Conservation (phyloP, 352 stramenopile species). For the Phytophthora pisi region DNA sequence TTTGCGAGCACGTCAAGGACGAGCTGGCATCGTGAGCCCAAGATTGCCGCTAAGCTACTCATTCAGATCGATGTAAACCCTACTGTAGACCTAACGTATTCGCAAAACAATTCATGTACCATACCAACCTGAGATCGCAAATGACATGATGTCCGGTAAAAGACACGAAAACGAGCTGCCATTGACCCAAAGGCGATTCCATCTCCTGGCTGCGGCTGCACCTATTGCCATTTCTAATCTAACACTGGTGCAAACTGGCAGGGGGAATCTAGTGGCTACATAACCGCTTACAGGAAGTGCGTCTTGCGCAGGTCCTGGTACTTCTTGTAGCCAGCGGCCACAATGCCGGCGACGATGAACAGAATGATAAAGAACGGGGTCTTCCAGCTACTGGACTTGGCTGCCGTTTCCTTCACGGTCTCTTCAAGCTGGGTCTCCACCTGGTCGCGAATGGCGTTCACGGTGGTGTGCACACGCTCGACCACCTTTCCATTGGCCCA, state of each 20-base stretch:
- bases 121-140: conserved; percentile 2
- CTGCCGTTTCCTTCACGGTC: conserved; percentile 75
- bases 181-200: conserved; percentile 24
- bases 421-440: conserved; percentile 71
- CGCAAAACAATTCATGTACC: conserved; percentile 31
- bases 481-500: conserved; percentile 68
- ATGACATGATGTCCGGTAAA: conserved; percentile 5
- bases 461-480: conserved; percentile 60
- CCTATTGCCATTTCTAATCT: conserved; percentile 32
- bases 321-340: conserved; percentile 82
- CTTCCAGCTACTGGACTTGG: conserved; percentile 81
- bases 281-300: conserved; percentile 72
- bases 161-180: conserved; percentile 32
- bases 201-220: conserved; percentile 30
- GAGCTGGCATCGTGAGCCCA: conserved; percentile 16
- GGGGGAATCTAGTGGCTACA: conserved; percentile 8
- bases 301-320: conserved; percentile 90
- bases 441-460: conserved; percentile 67
- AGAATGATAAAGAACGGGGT: conserved; percentile 83
- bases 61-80: conserved; percentile 18
- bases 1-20: conserved; percentile 57
- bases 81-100: conserved; percentile 5
- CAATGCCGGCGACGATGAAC: conserved; percentile 62
- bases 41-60: background rate
- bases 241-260: conserved; percentile 22